phyloP scores from a whole-genome alignment of 768 basidiomycete species.

The Lactarius akahatsu region DNA sequence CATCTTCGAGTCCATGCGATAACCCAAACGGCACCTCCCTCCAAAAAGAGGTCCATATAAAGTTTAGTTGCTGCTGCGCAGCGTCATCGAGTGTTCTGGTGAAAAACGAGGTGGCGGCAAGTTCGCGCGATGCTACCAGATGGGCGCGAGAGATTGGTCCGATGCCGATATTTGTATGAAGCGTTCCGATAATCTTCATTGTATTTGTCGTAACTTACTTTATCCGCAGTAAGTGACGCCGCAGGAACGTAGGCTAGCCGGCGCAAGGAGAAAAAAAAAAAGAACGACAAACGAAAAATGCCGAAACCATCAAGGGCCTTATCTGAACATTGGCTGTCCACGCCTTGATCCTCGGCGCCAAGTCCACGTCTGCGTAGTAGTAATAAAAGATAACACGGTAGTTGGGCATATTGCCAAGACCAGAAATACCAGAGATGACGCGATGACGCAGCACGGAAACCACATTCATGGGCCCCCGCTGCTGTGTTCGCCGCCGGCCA shows the following conservation, averaged over 20 bases:
- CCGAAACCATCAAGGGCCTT: neutral
- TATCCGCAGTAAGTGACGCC: neutral
- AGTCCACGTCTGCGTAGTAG: neutral
- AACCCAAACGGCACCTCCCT: neutral
- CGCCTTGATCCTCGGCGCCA: neutral
- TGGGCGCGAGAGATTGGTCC: neutral
- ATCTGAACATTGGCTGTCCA: neutral
- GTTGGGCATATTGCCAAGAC: neutral
- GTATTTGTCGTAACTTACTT: neutral
- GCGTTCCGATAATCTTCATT: neutral
- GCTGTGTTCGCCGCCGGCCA: neutral
- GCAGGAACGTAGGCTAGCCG: neutral
- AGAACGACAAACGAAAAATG: neutral
- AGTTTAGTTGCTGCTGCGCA: neutral
- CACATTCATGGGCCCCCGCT: no score
- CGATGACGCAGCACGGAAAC: neutral
- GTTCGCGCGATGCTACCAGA: neutral
- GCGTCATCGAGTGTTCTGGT: neutral
- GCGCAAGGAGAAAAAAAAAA: neutral
- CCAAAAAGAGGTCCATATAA: neutral
- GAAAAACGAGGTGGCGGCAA: neutral
- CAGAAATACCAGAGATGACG: no score
- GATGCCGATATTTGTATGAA: neutral
- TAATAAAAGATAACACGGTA: neutral
- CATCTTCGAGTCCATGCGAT: neutral